Evolutionary conservation across 2,329 filamentous ascomycete species (phyloP).

Genomic region (Chrysosporium queenslandicum): DNA sequence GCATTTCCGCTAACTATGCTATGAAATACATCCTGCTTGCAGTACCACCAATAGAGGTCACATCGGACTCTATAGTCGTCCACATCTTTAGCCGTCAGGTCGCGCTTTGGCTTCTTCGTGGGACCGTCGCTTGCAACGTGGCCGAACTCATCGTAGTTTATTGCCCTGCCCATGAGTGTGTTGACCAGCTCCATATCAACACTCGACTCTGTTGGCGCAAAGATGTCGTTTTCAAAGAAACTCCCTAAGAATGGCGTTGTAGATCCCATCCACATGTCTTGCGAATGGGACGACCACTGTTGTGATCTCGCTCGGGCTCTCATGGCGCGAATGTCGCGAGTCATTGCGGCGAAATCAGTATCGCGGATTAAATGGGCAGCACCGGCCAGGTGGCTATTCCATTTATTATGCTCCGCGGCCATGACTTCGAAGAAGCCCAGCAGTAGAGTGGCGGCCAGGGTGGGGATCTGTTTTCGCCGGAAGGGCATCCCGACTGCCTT

Average conservation of each 20-base stretch:
- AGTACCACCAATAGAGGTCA: slow-evolving; percentile 93
- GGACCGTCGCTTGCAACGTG: slow-evolving; percentile 30
- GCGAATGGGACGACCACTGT: slow-evolving; percentile 23
- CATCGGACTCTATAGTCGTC: slow-evolving; percentile 69
- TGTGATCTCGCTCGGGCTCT: slow-evolving; percentile 41
- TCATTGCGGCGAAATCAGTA: slow-evolving; percentile 66
- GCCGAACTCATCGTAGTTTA: slow-evolving; percentile 51
- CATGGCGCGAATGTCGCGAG: slow-evolving; percentile 57
- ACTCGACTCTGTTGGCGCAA: slow-evolving; percentile 37
- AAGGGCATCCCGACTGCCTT: slow-evolving; percentile 60
- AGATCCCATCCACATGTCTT: slow-evolving; percentile 18
- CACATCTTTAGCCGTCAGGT: slow-evolving; percentile 51
- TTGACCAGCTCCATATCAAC: slow-evolving; percentile 51
- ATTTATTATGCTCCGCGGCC: slow-evolving; percentile 88
- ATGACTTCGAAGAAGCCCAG: slow-evolving; percentile 91
- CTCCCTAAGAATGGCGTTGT: slow-evolving; percentile 26
- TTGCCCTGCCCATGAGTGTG: slow-evolving; percentile 46
- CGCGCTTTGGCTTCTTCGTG: slow-evolving; percentile 21
- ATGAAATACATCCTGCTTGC: slow-evolving; percentile 87
- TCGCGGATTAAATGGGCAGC: slow-evolving; percentile 73
- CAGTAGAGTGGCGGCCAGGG: slow-evolving; percentile 76
- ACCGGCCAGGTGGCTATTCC: slow-evolving; percentile 85
- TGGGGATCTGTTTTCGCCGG: slow-evolving; percentile 64
- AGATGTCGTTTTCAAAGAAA: slow-evolving; percentile 34
- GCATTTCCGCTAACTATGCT: slow-evolving; percentile 77